Conservation (phyloP, 257 asterid genomes). For the Nicotiana knightiana region DNA sequence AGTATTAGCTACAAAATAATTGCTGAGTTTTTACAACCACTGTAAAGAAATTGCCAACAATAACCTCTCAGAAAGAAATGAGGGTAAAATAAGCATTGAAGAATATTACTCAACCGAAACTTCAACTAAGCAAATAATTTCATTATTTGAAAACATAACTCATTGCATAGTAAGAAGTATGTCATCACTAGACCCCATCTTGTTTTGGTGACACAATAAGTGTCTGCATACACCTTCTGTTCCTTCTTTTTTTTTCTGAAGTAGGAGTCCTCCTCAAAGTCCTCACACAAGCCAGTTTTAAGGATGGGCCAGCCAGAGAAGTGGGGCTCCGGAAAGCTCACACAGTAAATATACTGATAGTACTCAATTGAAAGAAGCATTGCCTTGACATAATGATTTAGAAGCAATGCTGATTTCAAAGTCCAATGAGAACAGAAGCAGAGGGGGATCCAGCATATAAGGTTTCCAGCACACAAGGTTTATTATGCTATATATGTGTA, state of each 20-base stretch:
- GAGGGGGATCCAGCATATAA: not conserved
- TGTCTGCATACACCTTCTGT: not conserved
- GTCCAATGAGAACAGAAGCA: not conserved
- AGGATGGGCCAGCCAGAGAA: not conserved
- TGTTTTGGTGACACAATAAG: not conserved
- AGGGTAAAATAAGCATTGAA: not conserved
- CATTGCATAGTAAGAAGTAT: not conserved
- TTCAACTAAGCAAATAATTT: not conserved
- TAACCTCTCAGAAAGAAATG: not conserved
- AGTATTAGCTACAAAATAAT: not conserved
- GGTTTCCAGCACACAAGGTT: not conserved
- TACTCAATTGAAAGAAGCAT: not conserved
- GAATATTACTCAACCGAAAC: not conserved
- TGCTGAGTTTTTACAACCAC: not conserved
- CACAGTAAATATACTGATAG: not conserved
- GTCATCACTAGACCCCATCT: not conserved
- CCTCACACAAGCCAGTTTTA: not conserved
- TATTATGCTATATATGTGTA: not conserved
- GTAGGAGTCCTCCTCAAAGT: not conserved
- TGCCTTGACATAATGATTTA: not conserved
- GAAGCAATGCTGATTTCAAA: not conserved
- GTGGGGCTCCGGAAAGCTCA: not conserved
- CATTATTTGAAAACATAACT: not conserved
- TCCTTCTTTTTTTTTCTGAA: not conserved
- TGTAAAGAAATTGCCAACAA: not conserved